Evolutionary conservation across 2,329 filamentous ascomycete genomes (phyloP).

Genomic region (Plenodomus biglobosus): DNA sequence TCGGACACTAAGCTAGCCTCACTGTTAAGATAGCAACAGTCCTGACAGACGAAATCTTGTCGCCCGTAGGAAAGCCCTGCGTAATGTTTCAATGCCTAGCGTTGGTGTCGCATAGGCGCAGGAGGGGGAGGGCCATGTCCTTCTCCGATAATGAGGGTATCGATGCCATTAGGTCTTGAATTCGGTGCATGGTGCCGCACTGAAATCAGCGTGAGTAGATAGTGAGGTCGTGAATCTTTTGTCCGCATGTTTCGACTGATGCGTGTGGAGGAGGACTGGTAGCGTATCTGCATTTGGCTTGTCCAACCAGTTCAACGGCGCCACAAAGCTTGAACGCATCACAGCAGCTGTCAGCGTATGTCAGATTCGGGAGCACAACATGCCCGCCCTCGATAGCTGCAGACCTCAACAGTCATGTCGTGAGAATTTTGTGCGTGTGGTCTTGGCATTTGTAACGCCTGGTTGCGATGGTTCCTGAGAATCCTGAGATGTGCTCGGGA

Average conservation of each 20-base stretch:
- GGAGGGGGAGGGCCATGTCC: constrained; percentile 1
- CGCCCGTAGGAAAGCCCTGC: background rate
- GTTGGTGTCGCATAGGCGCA: constrained; percentile 4
- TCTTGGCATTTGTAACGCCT: background rate
- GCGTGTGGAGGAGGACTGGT: constrained; percentile 4
- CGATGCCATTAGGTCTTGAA: background rate
- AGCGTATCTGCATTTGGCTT: constrained; percentile 6
- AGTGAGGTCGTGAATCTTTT: background rate
- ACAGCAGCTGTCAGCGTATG: constrained; percentile 27
- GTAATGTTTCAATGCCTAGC: constrained; percentile 5
- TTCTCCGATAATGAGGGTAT: constrained; percentile 2
- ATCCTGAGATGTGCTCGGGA: background rate
- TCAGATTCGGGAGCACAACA: constrained; percentile 5
- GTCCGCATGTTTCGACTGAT: constrained; percentile 1
- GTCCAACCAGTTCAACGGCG: constrained; percentile 26
- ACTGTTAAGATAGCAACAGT: background rate
- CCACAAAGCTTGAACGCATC: constrained; percentile 40
- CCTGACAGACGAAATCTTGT: background rate
- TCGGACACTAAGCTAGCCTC: constrained; percentile 11
- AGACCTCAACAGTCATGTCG: background rate
- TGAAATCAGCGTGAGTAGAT: background rate
- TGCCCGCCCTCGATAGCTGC: background rate
- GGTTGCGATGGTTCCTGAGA: background rate
- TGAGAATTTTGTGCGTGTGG: constrained; percentile 4
- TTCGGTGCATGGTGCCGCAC: background rate